Base-by-base conservation (phyloP, 1,139 yeast genomes). In the Taiozyma onychis region DNA sequence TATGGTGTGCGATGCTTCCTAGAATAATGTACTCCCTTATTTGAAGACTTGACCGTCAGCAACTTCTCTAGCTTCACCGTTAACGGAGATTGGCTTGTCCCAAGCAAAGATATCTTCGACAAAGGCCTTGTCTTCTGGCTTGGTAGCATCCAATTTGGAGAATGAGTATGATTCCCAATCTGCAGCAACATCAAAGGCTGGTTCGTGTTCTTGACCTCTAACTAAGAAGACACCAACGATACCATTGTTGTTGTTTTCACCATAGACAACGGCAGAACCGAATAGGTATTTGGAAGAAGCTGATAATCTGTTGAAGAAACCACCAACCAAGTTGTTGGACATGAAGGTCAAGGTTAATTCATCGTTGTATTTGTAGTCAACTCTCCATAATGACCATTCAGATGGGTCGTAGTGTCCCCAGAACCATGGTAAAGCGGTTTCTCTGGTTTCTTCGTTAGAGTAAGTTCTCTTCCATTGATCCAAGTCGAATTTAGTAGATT, bases 171-270 rank as follows among this genome's bases (percentile, higher is more conserved):
- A 84, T 77, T 93, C 99, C 96, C 96, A 90, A 77, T 93, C 99
- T 74, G 99, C 98, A 68, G 99, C 99, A 72, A 93, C 98, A 61
- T 93, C 88, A 68, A 93, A 90, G 58, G 97, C 99, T 70, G 97
- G 96, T 53, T 62, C 80, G 69, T 66, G 75, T 59, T 93, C 97
- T 74, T 93, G 90, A 67, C 99, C 99, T 77, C 98, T 88, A 68
- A 93, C 85, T 67, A 93, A 74, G 79, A 93, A 85, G 70, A 86
- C 96, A 78, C 97, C 97, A 64, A 88, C 77, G 71, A 93, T 91
- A 79, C 98, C 97, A 77, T 91, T 93, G 84, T 86, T 80, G 87
- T 90, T 91, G 90, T 90, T 89, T 78, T 88, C 97, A 75, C 99
- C 99, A 77, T 88, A 91, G 63, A 93, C 98, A 66, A 89, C 96